Conservation (phyloP, 306 rosid genomes). For the Biancaea sappan region DNA sequence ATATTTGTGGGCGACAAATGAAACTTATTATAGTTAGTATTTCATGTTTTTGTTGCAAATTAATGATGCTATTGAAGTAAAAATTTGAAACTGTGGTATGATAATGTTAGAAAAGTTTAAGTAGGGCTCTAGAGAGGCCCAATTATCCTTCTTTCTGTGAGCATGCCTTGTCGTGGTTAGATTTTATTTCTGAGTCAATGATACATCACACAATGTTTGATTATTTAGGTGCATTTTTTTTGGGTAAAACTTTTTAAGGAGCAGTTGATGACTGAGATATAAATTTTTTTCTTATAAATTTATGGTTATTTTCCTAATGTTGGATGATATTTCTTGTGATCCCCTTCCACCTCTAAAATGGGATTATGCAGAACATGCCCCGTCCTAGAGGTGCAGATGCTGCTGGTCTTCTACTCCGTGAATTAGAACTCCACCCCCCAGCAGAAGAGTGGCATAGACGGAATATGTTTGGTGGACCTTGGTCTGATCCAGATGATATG, state of each 20-base stretch:
- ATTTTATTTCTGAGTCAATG: conserved; percentile 21
- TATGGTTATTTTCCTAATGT: not conserved
- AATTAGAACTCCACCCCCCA: conserved; percentile 95
- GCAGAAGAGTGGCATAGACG: conserved; percentile 97
- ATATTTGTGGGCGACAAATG: conserved; percentile 23
- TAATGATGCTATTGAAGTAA: not conserved
- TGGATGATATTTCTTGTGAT: conserved; percentile 1
- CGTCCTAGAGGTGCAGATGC: conserved; percentile 97
- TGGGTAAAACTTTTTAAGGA: not conserved
- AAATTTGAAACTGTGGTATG: conserved; percentile 23
- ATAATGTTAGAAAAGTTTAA: conserved; percentile 2
- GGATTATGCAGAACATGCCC: conserved; percentile 75
- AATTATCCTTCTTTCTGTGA: conserved; percentile 19
- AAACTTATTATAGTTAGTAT: conserved; percentile 18
- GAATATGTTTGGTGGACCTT: conserved; percentile 87
- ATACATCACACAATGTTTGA: conserved; percentile 3
- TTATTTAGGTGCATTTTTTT: not conserved
- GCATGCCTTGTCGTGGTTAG: not conserved
- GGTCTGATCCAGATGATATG: conserved; percentile 73
- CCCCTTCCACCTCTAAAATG: not conserved
- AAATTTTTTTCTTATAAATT: conserved; percentile 13
- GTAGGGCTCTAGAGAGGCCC: not conserved
- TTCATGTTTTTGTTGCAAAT: conserved; percentile 23
- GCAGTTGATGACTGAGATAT: conserved; percentile 4
- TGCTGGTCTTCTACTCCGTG: conserved; percentile 90